A percentile compares a stretch with the other conserved stretches of the same genome.
phyloP scores from a whole-genome alignment of 2,329 filamentous ascomycete species.

The Penicillium occitanis region DNA sequence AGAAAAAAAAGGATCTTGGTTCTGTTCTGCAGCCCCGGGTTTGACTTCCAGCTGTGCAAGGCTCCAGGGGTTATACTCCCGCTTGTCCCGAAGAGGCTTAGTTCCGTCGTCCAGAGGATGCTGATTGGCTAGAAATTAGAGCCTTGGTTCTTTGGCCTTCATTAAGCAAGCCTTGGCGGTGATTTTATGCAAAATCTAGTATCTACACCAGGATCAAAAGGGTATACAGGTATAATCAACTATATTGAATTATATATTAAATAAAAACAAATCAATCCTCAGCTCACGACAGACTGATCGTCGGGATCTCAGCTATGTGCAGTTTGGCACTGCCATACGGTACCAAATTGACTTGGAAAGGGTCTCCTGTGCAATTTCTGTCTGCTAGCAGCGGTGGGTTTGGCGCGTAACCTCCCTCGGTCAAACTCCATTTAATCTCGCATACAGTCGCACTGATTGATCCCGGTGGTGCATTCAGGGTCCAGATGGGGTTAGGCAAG shows the following conservation, averaged over 20 bases:
- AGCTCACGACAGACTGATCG: slow-evolving; percentile 15
- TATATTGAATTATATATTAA: slow-evolving; percentile 9
- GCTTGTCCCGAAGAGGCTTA: slow-evolving; percentile 13
- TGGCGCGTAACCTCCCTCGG: slow-evolving; percentile 38
- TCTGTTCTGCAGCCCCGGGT: not conserved
- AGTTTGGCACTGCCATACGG: slow-evolving; percentile 52
- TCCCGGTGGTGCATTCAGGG: slow-evolving; percentile 36
- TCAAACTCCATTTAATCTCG: slow-evolving; percentile 41
- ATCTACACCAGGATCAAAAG: not conserved
- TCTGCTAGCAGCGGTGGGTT: slow-evolving; percentile 35
- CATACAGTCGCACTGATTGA: slow-evolving; percentile 41
- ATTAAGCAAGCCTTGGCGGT: not conserved
- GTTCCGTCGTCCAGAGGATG: not conserved
- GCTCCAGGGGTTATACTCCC: slow-evolving; percentile 7
- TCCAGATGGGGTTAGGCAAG: slow-evolving; percentile 31
- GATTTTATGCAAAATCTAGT: not conserved
- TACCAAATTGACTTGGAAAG: slow-evolving; percentile 40
- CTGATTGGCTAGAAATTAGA: not conserved
- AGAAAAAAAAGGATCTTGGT: not conserved
- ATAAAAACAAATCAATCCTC: not conserved
- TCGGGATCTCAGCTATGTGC: slow-evolving; percentile 49
- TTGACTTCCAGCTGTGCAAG: not conserved
- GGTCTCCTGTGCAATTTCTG: slow-evolving; percentile 37
- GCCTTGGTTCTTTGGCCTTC: not conserved
- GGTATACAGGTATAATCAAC: not conserved